A percentile compares a stretch with the other conserved stretches of the same genome.
phyloP scores from a whole-genome alignment of 495 filamentous ascomycete genomes.

The Tricharina praecox region DNA sequence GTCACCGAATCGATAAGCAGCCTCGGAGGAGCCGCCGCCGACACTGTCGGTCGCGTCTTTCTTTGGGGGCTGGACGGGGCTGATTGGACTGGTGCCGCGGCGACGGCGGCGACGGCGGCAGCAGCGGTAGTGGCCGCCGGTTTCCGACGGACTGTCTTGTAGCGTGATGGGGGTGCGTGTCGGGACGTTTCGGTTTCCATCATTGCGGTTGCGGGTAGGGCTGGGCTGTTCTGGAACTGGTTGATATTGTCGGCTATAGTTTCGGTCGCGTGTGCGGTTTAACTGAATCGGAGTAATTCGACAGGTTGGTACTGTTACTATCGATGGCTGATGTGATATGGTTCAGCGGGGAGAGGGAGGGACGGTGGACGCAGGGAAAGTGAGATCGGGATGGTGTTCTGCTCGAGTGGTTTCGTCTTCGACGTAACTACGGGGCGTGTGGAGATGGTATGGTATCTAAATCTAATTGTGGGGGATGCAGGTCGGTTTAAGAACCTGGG shows the following conservation, averaged over 20 bases:
- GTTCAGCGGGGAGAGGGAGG: not conserved
- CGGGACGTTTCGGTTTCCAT: slow-evolving; percentile 21
- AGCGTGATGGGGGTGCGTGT: slow-evolving; percentile 18
- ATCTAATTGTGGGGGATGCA: not conserved
- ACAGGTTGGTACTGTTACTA: not conserved
- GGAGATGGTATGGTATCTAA: not conserved
- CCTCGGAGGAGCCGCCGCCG: too few species aligned
- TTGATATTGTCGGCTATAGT: too few species aligned
- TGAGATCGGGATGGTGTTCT: not conserved
- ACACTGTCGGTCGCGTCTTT: too few species aligned
- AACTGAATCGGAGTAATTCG: not conserved
- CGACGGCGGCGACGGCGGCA: slow-evolving; percentile 2
- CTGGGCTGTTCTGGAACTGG: not conserved
- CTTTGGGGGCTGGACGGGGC: not conserved
- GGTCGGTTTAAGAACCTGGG: not conserved
- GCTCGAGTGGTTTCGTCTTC: too few species aligned
- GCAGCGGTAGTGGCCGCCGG: slow-evolving; percentile 6
- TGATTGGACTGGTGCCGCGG: not conserved
- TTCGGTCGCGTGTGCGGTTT: not conserved
- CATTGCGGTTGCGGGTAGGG: slow-evolving; percentile 3
- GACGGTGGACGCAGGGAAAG: not conserved
- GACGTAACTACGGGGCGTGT: not conserved
- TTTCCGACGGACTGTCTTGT: slow-evolving; percentile 23
- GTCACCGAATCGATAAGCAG: too few species aligned
- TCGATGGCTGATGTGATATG: not conserved